A percentile compares a stretch with the other conserved stretches of the same genome.
These are phyloP conservation scores for Paramyrothecium roridum DNA, from an alignment of 2,329 filamentous ascomycete species.

Conservation along the genomic window DNA sequence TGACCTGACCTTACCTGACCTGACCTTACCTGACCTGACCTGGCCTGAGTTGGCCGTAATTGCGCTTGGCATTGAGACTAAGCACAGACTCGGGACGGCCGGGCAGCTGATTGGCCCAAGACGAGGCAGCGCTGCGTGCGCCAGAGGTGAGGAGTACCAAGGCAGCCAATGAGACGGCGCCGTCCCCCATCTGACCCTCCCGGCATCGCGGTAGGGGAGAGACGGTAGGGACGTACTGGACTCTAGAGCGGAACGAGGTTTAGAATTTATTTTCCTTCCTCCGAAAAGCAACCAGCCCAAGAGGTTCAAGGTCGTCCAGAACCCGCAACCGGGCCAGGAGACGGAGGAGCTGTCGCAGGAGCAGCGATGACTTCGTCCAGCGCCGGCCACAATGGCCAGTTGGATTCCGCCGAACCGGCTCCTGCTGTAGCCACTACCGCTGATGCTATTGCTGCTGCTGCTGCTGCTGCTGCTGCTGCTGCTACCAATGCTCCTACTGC, in stretches of 20 bases:
- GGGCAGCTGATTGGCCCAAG: not conserved
- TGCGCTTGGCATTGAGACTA: too few species aligned
- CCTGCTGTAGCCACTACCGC: conserved; percentile 4
- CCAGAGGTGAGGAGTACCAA: not conserved
- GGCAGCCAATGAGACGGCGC: conserved; percentile 17
- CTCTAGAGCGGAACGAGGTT: conserved; percentile 14
- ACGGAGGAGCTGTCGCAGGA: conserved; percentile 55
- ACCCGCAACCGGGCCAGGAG: conserved; percentile 22
- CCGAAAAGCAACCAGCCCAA: too few species aligned
- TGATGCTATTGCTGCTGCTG: not conserved
- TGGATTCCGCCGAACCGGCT: conserved; percentile 7
- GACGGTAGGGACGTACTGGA: conserved; percentile 18
- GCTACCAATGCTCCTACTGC: not conserved
- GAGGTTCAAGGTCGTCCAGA: not conserved
- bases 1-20: too few species aligned
- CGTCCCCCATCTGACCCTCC: conserved; percentile 17
- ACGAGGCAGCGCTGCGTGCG: not conserved
- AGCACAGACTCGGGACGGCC: not conserved
- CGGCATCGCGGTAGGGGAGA: conserved; percentile 18
- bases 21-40: too few species aligned
- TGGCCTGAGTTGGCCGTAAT: too few species aligned
- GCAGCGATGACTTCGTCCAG: conserved; percentile 61
- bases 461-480: not conserved
- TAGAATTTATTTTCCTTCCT: conserved; percentile 6
- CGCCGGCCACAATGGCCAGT: conserved; percentile 32